These are phyloP conservation scores for Verticillium nonalfalfae DNA, from an alignment of 2,329 filamentous ascomycete species.

Conservation along the genomic window DNA sequence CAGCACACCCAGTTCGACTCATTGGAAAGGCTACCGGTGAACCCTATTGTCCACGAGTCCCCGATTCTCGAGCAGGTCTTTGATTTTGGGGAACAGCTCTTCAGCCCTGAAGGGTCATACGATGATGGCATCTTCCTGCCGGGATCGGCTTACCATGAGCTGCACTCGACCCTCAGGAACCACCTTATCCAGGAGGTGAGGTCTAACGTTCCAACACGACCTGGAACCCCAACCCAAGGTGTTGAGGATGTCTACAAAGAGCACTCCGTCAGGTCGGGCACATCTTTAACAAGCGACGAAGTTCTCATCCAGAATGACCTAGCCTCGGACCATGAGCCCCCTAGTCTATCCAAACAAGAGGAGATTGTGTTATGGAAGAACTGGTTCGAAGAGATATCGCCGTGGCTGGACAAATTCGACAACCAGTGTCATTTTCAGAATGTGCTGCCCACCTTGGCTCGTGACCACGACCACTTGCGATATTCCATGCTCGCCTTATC, in stretches of 20 bases:
- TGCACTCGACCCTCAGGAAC: slow-evolving; percentile 36
- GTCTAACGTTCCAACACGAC: slow-evolving; percentile 27
- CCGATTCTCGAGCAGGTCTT: background rate
- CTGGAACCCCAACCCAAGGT: background rate
- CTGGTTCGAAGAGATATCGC: slow-evolving; percentile 33
- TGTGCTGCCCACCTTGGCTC: slow-evolving; percentile 38
- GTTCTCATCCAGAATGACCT: background rate
- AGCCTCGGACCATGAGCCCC: slow-evolving; percentile 7
- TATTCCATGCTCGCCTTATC: slow-evolving; percentile 45
- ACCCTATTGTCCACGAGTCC: slow-evolving; percentile 6
- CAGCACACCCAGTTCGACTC: background rate
- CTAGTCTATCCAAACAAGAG: slow-evolving; percentile 16
- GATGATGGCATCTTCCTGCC: slow-evolving; percentile 38
- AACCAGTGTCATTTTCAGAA: slow-evolving; percentile 39
- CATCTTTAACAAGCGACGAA: slow-evolving; percentile 1
- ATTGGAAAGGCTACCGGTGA: slow-evolving; percentile 4
- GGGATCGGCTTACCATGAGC: slow-evolving; percentile 37
- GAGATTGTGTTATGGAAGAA: slow-evolving; percentile 31
- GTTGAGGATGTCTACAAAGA: background rate
- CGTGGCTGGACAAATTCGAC: slow-evolving; percentile 48
- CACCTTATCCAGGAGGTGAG: slow-evolving; percentile 36
- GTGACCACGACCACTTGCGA: slow-evolving; percentile 33
- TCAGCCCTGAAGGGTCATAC: slow-evolving; percentile 22
- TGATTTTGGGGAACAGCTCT: slow-evolving; percentile 17
- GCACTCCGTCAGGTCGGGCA: background rate